Evolutionary conservation across 345 rosid species (phyloP).

Genomic region (Eucalyptus curtisii): DNA sequence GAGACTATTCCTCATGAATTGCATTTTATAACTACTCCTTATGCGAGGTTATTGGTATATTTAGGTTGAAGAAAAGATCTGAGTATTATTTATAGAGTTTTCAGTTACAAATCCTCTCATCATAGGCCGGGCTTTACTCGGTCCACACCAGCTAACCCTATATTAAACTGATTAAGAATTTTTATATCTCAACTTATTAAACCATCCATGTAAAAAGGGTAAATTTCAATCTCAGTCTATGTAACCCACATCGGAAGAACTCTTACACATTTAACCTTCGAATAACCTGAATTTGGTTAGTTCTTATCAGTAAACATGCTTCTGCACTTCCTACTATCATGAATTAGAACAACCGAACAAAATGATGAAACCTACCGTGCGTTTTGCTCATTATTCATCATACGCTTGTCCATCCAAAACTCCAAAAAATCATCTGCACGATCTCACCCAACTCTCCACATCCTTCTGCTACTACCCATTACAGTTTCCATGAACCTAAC

Average conservation of each 20-base stretch:
- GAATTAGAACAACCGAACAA: background rate
- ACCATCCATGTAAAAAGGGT: too few relatives aligned
- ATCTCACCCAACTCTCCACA: background rate
- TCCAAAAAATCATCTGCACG: background rate
- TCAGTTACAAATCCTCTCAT: too few relatives aligned
- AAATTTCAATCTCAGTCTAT: too few relatives aligned
- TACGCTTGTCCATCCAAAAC: background rate
- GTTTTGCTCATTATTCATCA: background rate
- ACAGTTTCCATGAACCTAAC: background rate
- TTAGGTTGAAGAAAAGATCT: too few relatives aligned
- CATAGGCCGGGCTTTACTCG: rapidly evolving
- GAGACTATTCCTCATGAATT: too few relatives aligned
- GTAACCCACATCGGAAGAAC: too few relatives aligned
- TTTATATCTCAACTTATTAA: too few relatives aligned
- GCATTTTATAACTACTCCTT: too few relatives aligned
- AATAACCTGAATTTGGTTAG: background rate
- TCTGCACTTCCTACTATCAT: background rate
- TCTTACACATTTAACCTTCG: too few relatives aligned
- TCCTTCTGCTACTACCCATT: background rate
- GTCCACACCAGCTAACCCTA: rapidly evolving
- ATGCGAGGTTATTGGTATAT: too few relatives aligned
- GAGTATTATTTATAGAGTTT: too few relatives aligned
- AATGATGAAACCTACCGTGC: background rate
- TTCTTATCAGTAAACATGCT: background rate
- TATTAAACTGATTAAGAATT: too few relatives aligned